These are phyloP conservation scores for Stachybotrys chartarum DNA, from an alignment of 2,329 filamentous ascomycete genomes.

Conservation along the genomic window DNA sequence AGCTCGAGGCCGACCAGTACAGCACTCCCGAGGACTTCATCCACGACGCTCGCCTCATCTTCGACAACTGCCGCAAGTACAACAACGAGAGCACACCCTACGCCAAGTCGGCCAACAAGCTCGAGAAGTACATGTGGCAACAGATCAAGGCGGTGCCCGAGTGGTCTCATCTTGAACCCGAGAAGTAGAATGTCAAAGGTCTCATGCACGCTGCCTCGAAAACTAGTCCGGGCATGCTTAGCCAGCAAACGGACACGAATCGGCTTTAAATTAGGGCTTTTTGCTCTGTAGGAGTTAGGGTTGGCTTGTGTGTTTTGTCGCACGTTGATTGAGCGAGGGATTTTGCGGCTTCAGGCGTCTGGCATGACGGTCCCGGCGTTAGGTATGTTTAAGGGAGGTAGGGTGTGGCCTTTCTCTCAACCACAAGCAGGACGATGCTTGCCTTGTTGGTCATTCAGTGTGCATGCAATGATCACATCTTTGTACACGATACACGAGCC, in stretches of 20 bases:
- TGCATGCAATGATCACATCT: no score
- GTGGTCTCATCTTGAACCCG: slow-evolving; percentile 64
- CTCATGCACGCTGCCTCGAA: slow-evolving; percentile 11
- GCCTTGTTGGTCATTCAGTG: no score
- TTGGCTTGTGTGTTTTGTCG: background rate
- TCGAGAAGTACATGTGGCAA: slow-evolving; percentile 93
- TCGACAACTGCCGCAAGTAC: slow-evolving; percentile 91
- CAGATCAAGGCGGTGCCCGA: slow-evolving; percentile 88
- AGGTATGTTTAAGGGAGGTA: no score
- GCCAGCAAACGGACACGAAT: background rate
- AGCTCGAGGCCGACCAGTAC: slow-evolving; percentile 91
- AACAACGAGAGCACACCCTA: slow-evolving; percentile 95
- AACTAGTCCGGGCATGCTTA: slow-evolving; percentile 1
- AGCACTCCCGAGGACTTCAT: slow-evolving; percentile 87
- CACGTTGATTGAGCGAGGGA: background rate
- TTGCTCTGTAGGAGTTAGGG: background rate
- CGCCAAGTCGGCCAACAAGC: slow-evolving; percentile 86
- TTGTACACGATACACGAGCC: no score
- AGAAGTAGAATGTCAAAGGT: slow-evolving; percentile 24
- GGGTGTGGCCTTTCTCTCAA: no score
- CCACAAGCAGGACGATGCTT: no score
- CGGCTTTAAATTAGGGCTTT: background rate
- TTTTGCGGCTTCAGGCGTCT: background rate
- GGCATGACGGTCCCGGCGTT: no score
- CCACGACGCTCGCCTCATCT: slow-evolving; percentile 80